Conservation (phyloP, 2,329 filamentous ascomycete species). For the Periconia digitata region DNA sequence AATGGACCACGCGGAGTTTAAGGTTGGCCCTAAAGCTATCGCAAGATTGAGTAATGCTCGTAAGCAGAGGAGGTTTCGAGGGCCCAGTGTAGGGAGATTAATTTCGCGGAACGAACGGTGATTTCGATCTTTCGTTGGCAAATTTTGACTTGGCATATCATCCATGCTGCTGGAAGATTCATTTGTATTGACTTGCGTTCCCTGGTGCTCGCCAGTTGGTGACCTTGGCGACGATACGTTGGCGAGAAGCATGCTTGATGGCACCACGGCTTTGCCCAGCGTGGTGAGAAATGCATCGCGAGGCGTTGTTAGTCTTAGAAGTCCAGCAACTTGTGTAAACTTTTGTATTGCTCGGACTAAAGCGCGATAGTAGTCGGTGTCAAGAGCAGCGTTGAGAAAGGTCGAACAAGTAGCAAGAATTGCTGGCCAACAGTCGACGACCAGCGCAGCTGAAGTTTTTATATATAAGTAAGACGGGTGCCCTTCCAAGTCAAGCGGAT, state of each 20-base stretch:
- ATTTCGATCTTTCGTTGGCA: constrained; percentile 59
- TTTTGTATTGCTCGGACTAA: constrained; percentile 93
- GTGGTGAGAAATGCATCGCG: constrained; percentile 95
- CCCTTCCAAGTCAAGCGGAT: constrained; percentile 75
- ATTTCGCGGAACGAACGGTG: constrained; percentile 60
- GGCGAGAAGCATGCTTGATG: constrained; percentile 64
- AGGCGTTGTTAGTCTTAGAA: constrained; percentile 80
- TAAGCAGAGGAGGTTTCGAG: constrained; percentile 85
- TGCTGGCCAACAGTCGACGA: constrained; percentile 94
- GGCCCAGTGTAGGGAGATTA: constrained; percentile 63
- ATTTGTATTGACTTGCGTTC: constrained; percentile 71
- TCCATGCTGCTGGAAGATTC: constrained; percentile 76
- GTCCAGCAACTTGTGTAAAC: constrained; percentile 89
- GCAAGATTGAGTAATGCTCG: constrained; percentile 91
- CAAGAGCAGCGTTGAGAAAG: constrained; percentile 87
- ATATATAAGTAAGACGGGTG: constrained; percentile 73
- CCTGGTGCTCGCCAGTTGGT: constrained; percentile 54
- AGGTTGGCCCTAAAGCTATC: constrained; percentile 87
- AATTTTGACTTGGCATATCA: constrained; percentile 62
- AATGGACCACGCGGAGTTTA: constrained; percentile 85
- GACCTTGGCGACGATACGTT: constrained; percentile 38
- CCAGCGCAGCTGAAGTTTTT: constrained; percentile 75
- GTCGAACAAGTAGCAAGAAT: constrained; percentile 93
- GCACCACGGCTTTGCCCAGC: constrained; percentile 88
- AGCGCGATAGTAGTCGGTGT: constrained; percentile 90